phyloP scores from a whole-genome alignment of 345 rosid species.

The Anacardium occidentale region DNA sequence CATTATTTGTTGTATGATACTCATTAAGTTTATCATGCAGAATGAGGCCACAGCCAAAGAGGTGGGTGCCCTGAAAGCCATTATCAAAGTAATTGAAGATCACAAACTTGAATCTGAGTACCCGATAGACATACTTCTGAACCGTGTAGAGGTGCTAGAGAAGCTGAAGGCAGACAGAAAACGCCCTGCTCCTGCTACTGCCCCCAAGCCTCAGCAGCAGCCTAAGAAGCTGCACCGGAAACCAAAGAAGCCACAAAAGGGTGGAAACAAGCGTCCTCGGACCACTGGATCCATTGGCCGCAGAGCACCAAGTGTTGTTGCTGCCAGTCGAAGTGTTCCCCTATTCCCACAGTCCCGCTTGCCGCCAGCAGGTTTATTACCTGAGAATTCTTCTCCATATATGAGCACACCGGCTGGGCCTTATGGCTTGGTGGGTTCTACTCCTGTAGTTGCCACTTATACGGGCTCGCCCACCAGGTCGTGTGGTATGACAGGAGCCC shows the following conservation, averaged over 20 bases:
- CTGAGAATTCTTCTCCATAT: conserved; percentile 24
- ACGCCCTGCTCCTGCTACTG: conserved; percentile 29
- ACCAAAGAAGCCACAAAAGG: conserved; percentile 22
- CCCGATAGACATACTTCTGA: conserved; percentile 32
- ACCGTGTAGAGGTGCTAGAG: conserved; percentile 65
- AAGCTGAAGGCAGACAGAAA: conserved; percentile 56
- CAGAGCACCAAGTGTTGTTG: conserved; percentile 20
- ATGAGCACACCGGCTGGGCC: conserved; percentile 33
- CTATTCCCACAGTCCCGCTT: conserved; percentile 38
- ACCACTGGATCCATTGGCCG: conserved; percentile 23
- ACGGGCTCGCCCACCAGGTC: conserved; percentile 39
- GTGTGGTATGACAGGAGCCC: conserved; percentile 38
- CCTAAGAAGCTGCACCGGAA: conserved; percentile 11
- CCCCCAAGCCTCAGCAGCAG: conserved; percentile 36
- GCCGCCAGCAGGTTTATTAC: conserved; percentile 42
- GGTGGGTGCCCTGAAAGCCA: conserved; percentile 52
- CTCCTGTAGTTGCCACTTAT: conserved; percentile 34
- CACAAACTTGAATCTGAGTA: conserved; percentile 56
- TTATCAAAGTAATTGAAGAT: conserved; percentile 54
- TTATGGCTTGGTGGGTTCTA: conserved; percentile 37
- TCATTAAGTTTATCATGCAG: conserved; percentile 33
- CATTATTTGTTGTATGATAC: conserved; percentile 1
- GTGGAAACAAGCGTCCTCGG: conserved; percentile 43
- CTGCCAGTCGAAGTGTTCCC: conserved; percentile 30
- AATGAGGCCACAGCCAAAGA: conserved; percentile 57